These are phyloP conservation scores for Phycomyces nitens DNA, from an alignment of 192 early-diverging fungal species.

Conservation along the genomic window DNA sequence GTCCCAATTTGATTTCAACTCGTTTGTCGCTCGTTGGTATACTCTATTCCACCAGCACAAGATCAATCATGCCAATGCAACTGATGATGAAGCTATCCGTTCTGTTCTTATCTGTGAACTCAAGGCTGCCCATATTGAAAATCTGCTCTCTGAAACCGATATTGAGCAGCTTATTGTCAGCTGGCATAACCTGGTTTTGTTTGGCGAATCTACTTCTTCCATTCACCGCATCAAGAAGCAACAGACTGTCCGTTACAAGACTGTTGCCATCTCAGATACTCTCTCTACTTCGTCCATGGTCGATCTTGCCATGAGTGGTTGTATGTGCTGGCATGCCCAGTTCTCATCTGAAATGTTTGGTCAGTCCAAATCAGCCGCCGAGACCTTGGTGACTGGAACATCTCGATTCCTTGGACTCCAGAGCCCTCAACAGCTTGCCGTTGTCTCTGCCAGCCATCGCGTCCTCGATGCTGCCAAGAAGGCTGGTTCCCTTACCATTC, in stretches of 20 bases:
- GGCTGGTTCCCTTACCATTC: constrained; percentile 13
- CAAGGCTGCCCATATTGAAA: constrained; percentile 7
- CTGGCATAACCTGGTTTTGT: constrained; percentile 13
- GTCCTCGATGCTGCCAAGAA: constrained; percentile 11
- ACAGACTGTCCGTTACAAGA: not conserved
- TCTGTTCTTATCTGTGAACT: constrained; percentile 6
- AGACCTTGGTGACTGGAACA: constrained; percentile 1
- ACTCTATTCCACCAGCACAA: constrained; percentile 3
- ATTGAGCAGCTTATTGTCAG: constrained; percentile 3
- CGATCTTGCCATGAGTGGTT: constrained; percentile 12
- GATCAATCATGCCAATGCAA: not conserved
- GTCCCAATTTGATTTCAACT: not conserved
- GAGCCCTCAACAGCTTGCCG: constrained; percentile 10
- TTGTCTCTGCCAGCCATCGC: constrained; percentile 17
- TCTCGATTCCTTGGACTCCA: constrained; percentile 10
- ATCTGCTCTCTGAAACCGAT: constrained; percentile 1
- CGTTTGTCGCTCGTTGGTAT: constrained; percentile 22
- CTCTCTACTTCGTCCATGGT: constrained; percentile 21
- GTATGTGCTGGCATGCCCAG: constrained; percentile 30
- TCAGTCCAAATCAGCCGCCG: not conserved
- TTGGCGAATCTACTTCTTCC: constrained; percentile 13
- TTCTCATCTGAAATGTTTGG: constrained; percentile 18
- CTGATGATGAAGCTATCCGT: constrained; percentile 13
- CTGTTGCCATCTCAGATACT: constrained; percentile 22
- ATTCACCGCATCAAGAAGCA: constrained; percentile 22